A percentile compares a stretch with the other conserved stretches of the same genome.
Conservation (phyloP, 305 asterid genomes). For the Solanum hybrid region DNA sequence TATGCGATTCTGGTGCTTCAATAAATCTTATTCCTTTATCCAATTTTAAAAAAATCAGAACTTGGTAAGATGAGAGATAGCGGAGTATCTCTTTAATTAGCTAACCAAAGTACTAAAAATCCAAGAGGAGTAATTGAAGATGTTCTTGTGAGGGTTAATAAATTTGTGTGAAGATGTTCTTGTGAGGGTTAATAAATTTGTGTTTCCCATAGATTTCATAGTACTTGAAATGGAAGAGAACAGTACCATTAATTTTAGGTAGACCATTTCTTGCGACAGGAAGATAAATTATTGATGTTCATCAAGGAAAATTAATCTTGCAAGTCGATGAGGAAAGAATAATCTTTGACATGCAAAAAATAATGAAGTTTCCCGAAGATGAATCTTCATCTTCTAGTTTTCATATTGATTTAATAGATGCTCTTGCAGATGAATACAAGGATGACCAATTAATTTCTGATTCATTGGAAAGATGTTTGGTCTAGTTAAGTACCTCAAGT, state of each 20-base stretch:
- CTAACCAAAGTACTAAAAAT: not conserved
- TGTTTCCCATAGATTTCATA: no score
- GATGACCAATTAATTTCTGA: not conserved
- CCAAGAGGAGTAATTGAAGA: not conserved
- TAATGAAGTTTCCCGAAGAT: not conserved
- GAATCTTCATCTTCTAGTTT: not conserved
- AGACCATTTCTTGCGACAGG: not conserved
- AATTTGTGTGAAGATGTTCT: no score
- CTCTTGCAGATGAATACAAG: not conserved
- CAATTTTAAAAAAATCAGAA: no score
- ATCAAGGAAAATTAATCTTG: not conserved
- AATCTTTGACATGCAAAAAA: not conserved
- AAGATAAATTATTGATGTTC: not conserved
- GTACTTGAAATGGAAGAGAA: not conserved
- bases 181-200: not conserved
- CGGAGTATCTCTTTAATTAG: not conserved
- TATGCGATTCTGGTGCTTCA: not conserved
- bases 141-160: not conserved
- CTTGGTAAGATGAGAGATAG: not conserved
- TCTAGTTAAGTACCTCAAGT: not conserved
- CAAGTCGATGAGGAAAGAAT: not conserved
- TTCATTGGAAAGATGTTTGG: not conserved
- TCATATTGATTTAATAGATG: not conserved
- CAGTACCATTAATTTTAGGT: not conserved
- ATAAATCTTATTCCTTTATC: not conserved